Evolutionary conservation across 352 stramenopile genomes (phyloP).

Genomic region (Plasmopara halstedii): DNA sequence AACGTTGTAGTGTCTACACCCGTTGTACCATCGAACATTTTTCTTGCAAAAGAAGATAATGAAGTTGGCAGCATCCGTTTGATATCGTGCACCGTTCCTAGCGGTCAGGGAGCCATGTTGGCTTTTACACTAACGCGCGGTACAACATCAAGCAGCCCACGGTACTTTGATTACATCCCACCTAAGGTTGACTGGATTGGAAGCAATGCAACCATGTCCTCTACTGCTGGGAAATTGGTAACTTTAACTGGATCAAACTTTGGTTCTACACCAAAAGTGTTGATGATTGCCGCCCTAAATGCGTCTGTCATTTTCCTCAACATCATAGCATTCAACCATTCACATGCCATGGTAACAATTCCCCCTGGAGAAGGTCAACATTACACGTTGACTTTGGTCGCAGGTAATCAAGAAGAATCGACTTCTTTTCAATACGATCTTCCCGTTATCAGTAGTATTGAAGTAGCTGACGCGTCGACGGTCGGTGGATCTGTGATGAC

Average conservation of each 20-base stretch:
- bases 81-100: slow-evolving; percentile 36
- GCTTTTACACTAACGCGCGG: slow-evolving; percentile 28
- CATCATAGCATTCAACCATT: slow-evolving; percentile 25
- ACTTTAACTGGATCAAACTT: slow-evolving; percentile 36
- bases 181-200: slow-evolving; percentile 32
- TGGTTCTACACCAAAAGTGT: slow-evolving; percentile 26
- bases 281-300: slow-evolving; percentile 5
- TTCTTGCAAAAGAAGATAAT: slow-evolving; percentile 15
- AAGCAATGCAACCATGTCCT: slow-evolving; percentile 19
- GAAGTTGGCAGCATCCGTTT: slow-evolving; percentile 28
- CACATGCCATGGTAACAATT: slow-evolving; percentile 30
- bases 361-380: slow-evolving; percentile 37
- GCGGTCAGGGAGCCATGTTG: slow-evolving; percentile 38
- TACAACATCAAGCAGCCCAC: slow-evolving; percentile 27
- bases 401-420: slow-evolving; percentile 32
- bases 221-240: slow-evolving; percentile 39
- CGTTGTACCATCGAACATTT: slow-evolving; percentile 12
- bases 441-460: slow-evolving; percentile 32
- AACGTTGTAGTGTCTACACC: slow-evolving; percentile 22
- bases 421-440: slow-evolving; percentile 45
- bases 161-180: slow-evolving; percentile 46
- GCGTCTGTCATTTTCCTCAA: slow-evolving; percentile 4
- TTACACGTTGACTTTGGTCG: slow-evolving; percentile 29
- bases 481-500: slow-evolving; percentile 36
- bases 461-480: slow-evolving; percentile 28